Percentiles rank a stretch among this genome's conserved stretches.
phyloP scores from a whole-genome alignment of 2,329 filamentous ascomycete species.

The Phialophora tarda region DNA sequence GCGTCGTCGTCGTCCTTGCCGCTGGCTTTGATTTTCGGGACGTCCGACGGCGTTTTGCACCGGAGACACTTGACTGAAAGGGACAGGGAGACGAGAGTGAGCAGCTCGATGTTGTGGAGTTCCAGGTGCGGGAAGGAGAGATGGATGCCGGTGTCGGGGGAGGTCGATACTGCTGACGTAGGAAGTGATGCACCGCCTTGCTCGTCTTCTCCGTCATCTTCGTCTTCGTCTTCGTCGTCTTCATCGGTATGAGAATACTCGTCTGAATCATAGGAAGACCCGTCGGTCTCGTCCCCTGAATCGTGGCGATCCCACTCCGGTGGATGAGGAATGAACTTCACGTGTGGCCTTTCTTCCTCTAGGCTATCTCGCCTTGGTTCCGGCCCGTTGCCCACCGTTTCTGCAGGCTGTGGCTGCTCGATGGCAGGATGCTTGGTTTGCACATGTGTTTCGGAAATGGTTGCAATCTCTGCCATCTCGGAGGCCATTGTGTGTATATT shows the following conservation, averaged over 20 bases:
- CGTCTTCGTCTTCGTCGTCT: constrained; percentile 42
- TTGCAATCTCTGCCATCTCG: constrained; percentile 45
- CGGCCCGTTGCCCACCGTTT: constrained; percentile 3
- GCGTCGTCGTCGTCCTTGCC: constrained; percentile 37
- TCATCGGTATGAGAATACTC: constrained; percentile 50
- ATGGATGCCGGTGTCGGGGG: constrained; percentile 63
- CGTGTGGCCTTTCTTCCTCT: constrained; percentile 62
- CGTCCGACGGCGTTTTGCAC: constrained; percentile 75
- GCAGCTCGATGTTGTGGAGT: constrained; percentile 75
- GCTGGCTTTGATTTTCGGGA: constrained; percentile 68
- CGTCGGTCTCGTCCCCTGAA: constrained; percentile 47
- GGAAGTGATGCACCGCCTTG: constrained; percentile 49
- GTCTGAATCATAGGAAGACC: constrained; percentile 52
- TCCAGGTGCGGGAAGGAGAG: constrained; percentile 79
- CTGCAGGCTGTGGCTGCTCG: background rate
- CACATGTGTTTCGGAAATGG: background rate
- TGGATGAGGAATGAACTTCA: constrained; percentile 74
- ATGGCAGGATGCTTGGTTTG: background rate
- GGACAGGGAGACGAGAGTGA: constrained; percentile 70
- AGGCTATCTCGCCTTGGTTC: constrained; percentile 16
- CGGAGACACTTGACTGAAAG: constrained; percentile 78
- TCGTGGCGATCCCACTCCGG: constrained; percentile 69
- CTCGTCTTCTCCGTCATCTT: constrained; percentile 44
- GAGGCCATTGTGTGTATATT: constrained; percentile 72
- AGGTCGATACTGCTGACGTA: constrained; percentile 28